phyloP scores from a whole-genome alignment of 805 yeast genomes.

The Novakomyces olei region DNA sequence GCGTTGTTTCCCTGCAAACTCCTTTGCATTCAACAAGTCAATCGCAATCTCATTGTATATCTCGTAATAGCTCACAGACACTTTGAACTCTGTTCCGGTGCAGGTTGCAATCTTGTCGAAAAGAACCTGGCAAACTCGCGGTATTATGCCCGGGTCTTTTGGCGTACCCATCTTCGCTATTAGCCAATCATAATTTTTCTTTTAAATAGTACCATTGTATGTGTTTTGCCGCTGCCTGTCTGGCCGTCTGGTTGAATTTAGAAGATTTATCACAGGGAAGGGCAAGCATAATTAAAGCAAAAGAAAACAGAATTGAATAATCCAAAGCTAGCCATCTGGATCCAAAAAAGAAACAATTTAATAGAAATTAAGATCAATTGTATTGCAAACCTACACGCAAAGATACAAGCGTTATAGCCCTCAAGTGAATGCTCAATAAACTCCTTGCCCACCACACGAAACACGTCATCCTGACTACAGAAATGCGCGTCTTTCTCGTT shows the following conservation, averaged over 20 bases:
- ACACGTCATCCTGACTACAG: slow-evolving; percentile 25
- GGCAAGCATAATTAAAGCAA: too few relatives aligned
- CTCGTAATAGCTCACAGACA: slow-evolving; percentile 35
- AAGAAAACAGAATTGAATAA: too few relatives aligned
- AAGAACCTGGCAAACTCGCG: slow-evolving; percentile 27
- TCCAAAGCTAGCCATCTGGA: neutral
- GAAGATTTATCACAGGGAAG: too few relatives aligned
- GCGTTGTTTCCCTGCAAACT: too few relatives aligned
- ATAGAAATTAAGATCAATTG: neutral
- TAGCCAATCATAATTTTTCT: too few relatives aligned
- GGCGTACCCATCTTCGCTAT: slow-evolving; percentile 34
- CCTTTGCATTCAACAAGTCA: slow-evolving; percentile 26
- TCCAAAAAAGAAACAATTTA: neutral
- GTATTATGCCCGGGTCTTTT: slow-evolving; percentile 34
- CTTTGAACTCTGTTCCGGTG: slow-evolving; percentile 16
- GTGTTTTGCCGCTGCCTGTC: slow-evolving; percentile 18
- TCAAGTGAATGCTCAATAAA: slow-evolving; percentile 30
- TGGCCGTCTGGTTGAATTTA: too few relatives aligned
- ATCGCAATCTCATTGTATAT: slow-evolving; percentile 48
- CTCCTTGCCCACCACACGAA: slow-evolving; percentile 27
- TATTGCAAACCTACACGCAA: too few relatives aligned
- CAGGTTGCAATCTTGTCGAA: slow-evolving; percentile 19
- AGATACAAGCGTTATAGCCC: slow-evolving; percentile 38
- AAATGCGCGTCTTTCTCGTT: slow-evolving; percentile 15
- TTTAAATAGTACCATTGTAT: too few relatives aligned